Base-by-base conservation (phyloP, 1,284 basidiomycete species). In the Fomitopsis pinicola region DNA sequence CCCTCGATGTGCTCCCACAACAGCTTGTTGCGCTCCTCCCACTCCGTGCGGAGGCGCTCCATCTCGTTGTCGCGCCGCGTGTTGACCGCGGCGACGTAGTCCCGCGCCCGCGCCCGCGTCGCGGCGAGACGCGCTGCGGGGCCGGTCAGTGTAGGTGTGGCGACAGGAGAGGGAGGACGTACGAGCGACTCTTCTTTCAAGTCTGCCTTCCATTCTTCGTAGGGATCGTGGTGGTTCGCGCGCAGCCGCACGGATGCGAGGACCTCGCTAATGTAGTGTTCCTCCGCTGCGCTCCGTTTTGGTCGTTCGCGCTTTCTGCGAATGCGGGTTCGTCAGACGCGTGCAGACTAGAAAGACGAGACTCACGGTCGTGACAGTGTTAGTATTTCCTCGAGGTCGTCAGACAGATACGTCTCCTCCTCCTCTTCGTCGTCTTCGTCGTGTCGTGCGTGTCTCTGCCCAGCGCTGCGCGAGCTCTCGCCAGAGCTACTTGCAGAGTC, bases 191-290 rank as follows among this genome's bases (percentile, higher is more conserved):
- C 89, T 66, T 80, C 83, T 40, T 83, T 79, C 33, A 85, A 83
- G 65, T 85, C 77, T 63, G 80, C 81, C 73, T 89, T 85, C 89
- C 89, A 92, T 67, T 91, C 88, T 74, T 91, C 88, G 64, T 90
- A 91, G 19, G 86, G 86, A 67, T 92, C 90, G 60, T 84, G 77
- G 76, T 91, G 81, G 60, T 82, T 80, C 15, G 84, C 81, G 19
- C 83, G 82, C 42, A 88, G 77, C 22, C 88, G 82, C 62, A 92
- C 89, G 8, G 88, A 82, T 5, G 86, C 83, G 5, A 92, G 75
- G 0, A 86, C 86, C 26, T 91, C 90, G 62, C 88, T 83, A 46
- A 87, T 76, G 44, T 82, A 72, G 40, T 80, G 77, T 59, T 77
- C 76, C 65, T 89, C 84, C 5, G 80, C 75, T 2, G 77, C 69